Evolutionary conservation across 495 filamentous ascomycete species (phyloP).

Genomic region (Terfezia boudieri): DNA sequence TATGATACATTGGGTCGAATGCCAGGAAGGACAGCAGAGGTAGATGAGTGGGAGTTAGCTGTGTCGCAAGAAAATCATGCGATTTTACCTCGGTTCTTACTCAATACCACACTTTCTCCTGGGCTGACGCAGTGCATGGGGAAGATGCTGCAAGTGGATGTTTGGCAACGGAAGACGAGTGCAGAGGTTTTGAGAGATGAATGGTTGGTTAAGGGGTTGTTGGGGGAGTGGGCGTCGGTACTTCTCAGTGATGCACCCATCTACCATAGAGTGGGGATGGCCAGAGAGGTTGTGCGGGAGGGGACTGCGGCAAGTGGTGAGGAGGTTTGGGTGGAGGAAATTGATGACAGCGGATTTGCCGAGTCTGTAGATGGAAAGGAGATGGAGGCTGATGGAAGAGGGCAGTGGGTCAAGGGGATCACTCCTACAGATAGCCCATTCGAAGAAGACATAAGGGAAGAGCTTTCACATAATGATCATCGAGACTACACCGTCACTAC

Average conservation of each 20-base stretch:
- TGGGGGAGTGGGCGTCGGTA: conserved; percentile 12
- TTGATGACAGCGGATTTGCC: background rate
- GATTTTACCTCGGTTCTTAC: background rate
- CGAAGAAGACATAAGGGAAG: too few species aligned
- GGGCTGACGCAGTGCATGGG: too few species aligned
- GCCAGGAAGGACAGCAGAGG: background rate
- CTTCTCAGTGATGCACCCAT: background rate
- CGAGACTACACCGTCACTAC: too few species aligned
- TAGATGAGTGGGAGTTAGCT: conserved; percentile 1
- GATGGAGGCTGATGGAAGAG: too few species aligned
- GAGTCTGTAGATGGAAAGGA: too few species aligned
- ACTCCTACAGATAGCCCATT: too few species aligned
- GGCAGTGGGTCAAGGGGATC: too few species aligned
- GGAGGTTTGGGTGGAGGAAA: background rate
- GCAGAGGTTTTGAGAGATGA: conserved; percentile 7
- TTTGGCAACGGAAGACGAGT: conserved; percentile 6
- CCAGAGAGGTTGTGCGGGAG: background rate
- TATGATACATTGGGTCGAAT: background rate
- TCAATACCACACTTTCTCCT: too few species aligned
- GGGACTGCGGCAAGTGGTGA: background rate
- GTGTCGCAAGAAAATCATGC: conserved; percentile 5
- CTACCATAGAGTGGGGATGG: background rate
- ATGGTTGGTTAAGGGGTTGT: conserved; percentile 10
- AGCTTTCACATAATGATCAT: too few species aligned
- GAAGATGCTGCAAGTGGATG: conserved; percentile 8